These are phyloP conservation scores for Hibiscus mutabilis DNA, from an alignment of 345 rosid species.

Conservation along the genomic window DNA sequence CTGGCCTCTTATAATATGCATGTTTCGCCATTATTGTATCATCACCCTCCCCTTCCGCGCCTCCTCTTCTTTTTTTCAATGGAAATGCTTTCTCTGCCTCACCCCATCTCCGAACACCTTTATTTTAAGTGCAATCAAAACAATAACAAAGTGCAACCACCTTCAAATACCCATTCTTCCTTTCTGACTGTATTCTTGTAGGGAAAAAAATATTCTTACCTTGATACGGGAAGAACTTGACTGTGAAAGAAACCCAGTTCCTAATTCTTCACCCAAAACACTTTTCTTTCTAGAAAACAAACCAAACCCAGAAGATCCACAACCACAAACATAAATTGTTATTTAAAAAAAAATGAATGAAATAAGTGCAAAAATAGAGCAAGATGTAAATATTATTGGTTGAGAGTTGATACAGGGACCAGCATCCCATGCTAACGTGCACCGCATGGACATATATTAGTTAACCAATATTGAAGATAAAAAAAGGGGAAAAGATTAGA, in stretches of 20 bases:
- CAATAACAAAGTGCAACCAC: conserved; percentile 2
- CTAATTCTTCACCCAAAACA: conserved; percentile 31
- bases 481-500: conserved; percentile 21
- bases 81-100: conserved; percentile 43
- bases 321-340: conserved; percentile 15
- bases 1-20: conserved; percentile 9
- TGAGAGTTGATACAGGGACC: conserved; percentile 47
- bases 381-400: conserved; percentile 16
- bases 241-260: conserved; percentile 18
- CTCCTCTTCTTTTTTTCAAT: conserved; percentile 56
- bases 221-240: conserved; percentile 30
- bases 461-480: conserved; percentile 23
- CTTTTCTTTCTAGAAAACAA: conserved; percentile 23
- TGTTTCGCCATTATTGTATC: conserved; percentile 17
- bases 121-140: conserved; percentile 6
- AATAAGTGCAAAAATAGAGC: conserved; percentile 24
- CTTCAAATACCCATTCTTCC: neutral
- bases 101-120: conserved; percentile 36
- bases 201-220: conserved; percentile 27
- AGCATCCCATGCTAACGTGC: conserved; percentile 77
- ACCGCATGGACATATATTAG: conserved; percentile 45
- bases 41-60: neutral
- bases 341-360: conserved; percentile 11
- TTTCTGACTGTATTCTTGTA: neutral
- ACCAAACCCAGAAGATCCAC: conserved; percentile 24